These are phyloP conservation scores for Cercospora brassicicola DNA, from an alignment of 2,329 filamentous ascomycete genomes.

Conservation along the genomic window DNA sequence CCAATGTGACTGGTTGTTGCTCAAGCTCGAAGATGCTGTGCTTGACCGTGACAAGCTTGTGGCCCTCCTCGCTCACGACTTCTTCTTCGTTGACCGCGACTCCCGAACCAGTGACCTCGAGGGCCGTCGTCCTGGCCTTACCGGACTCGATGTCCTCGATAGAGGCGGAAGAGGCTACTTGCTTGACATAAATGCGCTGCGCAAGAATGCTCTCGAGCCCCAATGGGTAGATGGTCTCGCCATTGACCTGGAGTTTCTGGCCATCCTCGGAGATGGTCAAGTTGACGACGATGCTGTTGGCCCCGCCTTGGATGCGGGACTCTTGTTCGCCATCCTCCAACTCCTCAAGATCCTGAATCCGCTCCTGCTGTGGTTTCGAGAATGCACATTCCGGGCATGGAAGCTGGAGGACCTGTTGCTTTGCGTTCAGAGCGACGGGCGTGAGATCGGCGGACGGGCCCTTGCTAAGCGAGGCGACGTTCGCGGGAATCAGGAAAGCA, in stretches of 20 bases:
- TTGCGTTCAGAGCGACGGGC: conserved; percentile 40
- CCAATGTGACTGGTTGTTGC: conserved; percentile 51
- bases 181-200: conserved; percentile 28
- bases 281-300: conserved; percentile 47
- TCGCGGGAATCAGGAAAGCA: conserved; percentile 57
- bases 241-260: conserved; percentile 57
- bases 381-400: conserved; percentile 59
- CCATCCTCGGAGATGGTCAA: conserved; percentile 54
- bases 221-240: conserved; percentile 58
- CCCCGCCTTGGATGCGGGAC: conserved; percentile 37
- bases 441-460: conserved; percentile 20
- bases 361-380: conserved; percentile 32
- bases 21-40: conserved; percentile 63
- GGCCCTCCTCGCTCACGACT: conserved; percentile 53
- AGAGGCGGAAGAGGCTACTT: conserved; percentile 30
- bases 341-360: conserved; percentile 23
- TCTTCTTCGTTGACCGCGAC: conserved; percentile 44
- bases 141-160: conserved; percentile 29
- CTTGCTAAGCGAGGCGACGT: conserved; percentile 45
- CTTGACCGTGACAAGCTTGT: conserved; percentile 57
- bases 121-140: conserved; percentile 40
- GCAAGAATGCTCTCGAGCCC: conserved; percentile 15
- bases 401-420: conserved; percentile 49
- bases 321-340: conserved; percentile 27
- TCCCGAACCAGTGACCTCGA: conserved; percentile 34